Evolutionary conservation across 768 basidiomycete genomes (phyloP).

Genomic region (Leccinum fibrillosum): DNA sequence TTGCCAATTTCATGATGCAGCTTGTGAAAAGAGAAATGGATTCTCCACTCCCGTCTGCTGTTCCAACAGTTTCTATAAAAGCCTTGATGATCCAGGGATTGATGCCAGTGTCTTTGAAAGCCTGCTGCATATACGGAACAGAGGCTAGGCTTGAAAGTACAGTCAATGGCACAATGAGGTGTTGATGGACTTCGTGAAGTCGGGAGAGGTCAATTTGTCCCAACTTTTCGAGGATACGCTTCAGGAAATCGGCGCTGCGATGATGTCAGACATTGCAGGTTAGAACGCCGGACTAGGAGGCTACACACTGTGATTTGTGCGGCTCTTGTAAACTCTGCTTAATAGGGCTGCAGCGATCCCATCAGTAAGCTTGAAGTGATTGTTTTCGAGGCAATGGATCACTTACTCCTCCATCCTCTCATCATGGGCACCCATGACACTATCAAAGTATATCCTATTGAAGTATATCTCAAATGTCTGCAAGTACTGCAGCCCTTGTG

Average conservation of each 20-base stretch:
- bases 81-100: not conserved
- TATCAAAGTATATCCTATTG: not conserved
- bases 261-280: not conserved
- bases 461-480: slow-evolving; percentile 6
- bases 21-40: not conserved
- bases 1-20: slow-evolving; percentile 2
- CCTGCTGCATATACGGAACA: not conserved
- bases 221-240: not conserved
- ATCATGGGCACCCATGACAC: not conserved
- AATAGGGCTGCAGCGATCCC: not conserved
- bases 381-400: not conserved
- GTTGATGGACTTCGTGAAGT: not conserved
- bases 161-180: slow-evolving; percentile 1
- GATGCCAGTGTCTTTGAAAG: not conserved
- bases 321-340: not conserved
- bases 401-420: not conserved
- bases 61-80: not conserved
- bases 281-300: not conserved
- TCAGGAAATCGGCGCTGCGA: not conserved
- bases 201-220: not conserved
- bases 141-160: not conserved
- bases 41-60: not conserved
- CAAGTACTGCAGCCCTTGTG: not conserved
- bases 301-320: not conserved
- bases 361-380: not conserved